phyloP scores from a whole-genome alignment of 2,329 filamentous ascomycete genomes.

The Pseudodiploospora longispora region DNA sequence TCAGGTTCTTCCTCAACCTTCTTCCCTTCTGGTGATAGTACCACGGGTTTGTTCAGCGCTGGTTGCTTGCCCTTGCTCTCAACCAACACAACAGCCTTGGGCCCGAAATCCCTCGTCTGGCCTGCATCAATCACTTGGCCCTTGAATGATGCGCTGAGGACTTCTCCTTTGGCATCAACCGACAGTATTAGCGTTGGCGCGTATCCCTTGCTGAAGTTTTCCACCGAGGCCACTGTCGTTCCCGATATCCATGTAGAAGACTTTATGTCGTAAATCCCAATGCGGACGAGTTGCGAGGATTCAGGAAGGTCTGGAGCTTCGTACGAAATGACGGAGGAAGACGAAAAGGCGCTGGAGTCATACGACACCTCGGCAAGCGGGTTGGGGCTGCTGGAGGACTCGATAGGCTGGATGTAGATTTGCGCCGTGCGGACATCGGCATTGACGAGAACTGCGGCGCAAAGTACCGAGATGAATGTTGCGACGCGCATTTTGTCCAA shows the following conservation, averaged over 20 bases:
- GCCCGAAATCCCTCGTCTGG: constrained; percentile 56
- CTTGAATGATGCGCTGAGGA: constrained; percentile 44
- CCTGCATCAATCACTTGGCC: constrained; percentile 56
- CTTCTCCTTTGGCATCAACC: constrained; percentile 35
- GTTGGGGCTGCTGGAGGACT: constrained; percentile 24
- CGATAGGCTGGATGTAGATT: constrained; percentile 47
- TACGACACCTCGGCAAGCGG: constrained; percentile 51
- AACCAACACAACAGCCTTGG: constrained; percentile 45
- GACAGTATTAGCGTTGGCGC: constrained; percentile 48
- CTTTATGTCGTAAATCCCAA: constrained; percentile 48
- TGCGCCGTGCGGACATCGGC: constrained; percentile 37
- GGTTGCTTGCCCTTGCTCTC: constrained; percentile 45
- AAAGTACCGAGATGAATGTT: constrained; percentile 33
- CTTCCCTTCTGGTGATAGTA: constrained; percentile 52
- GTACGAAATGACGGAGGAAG: constrained; percentile 43
- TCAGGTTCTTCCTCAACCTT: constrained; percentile 46
- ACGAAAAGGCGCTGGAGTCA: constrained; percentile 35
- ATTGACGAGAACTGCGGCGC: constrained; percentile 30
- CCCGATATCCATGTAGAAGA: constrained; percentile 42
- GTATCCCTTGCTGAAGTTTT: constrained; percentile 55
- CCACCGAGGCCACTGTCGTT: constrained; percentile 45
- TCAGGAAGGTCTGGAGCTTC: constrained; percentile 46
- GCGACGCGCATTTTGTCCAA: constrained; percentile 32
- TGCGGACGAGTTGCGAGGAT: constrained; percentile 40
- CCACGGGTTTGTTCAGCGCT: constrained; percentile 55